Conservation (phyloP, 129 eudicot genomes). For the Artemisia tridentata region DNA sequence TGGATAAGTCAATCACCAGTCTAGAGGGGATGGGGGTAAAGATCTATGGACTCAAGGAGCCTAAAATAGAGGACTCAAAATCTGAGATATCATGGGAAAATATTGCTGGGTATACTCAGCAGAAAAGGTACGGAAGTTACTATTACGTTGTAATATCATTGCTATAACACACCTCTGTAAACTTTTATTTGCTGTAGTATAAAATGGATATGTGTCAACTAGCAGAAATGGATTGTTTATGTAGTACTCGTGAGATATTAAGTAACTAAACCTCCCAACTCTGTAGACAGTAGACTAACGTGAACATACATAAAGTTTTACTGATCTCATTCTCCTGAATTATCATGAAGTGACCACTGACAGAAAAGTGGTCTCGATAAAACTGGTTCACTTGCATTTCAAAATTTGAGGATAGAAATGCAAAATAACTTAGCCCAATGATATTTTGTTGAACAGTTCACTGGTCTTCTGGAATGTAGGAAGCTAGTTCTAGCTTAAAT, state of each 20-base stretch:
- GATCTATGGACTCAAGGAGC: constrained; percentile 68
- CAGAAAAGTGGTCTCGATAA: background rate
- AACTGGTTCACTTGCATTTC: background rate
- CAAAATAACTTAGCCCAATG: background rate
- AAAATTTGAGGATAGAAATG: background rate
- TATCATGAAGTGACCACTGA: background rate
- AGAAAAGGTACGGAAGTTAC: constrained; percentile 61
- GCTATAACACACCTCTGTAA: constrained; percentile 1
- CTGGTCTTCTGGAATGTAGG: too few relatives aligned
- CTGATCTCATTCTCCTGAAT: too few relatives aligned
- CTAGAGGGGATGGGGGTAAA: constrained; percentile 91
- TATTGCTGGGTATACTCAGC: constrained; percentile 91
- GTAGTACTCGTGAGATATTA: background rate
- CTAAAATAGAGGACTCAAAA: constrained; percentile 33
- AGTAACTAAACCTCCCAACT: background rate
- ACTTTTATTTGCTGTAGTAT: background rate
- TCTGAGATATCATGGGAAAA: constrained; percentile 86
- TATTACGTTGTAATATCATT: constrained; percentile 4
- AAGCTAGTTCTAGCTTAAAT: too few relatives aligned
- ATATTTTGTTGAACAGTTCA: too few relatives aligned
- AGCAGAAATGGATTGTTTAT: background rate
- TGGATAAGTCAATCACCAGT: constrained; percentile 64
- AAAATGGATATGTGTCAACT: constrained; percentile 6
- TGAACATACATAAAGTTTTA: background rate
- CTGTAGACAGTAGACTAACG: constrained; percentile 1